Percentiles rank a stretch among this genome's conserved stretches.
phyloP scores from a whole-genome alignment of 495 filamentous ascomycete genomes.

The Hypoxylon rickii region DNA sequence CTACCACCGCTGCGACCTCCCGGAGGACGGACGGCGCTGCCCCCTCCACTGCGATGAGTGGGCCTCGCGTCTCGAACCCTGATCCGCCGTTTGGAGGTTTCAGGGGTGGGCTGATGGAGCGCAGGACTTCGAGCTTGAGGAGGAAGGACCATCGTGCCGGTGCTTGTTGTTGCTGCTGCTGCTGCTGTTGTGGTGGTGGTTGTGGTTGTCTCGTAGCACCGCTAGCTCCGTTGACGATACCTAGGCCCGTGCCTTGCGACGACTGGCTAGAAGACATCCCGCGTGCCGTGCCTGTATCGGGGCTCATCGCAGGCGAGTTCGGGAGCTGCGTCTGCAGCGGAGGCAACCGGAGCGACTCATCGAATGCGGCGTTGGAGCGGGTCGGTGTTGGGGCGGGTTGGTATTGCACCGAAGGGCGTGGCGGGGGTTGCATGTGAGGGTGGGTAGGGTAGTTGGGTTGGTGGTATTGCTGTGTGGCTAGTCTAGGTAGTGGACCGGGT shows the following conservation, averaged over 20 bases:
- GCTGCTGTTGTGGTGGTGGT: conserved; percentile 8
- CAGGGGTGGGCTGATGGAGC: conserved; percentile 49
- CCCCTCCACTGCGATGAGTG: conserved; percentile 84
- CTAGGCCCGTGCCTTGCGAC: conserved; percentile 22
- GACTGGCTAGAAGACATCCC: neutral
- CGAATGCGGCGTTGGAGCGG: conserved; percentile 35
- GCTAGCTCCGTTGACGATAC: conserved; percentile 13
- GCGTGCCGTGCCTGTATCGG: conserved; percentile 20
- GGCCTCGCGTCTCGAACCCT: conserved; percentile 61
- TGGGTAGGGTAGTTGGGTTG: conserved; percentile 20
- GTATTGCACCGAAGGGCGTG: conserved; percentile 27
- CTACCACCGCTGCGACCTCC: conserved; percentile 63
- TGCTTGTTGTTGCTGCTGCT: conserved; percentile 7
- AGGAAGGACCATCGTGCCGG: conserved; percentile 30
- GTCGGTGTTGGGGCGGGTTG: conserved; percentile 21
- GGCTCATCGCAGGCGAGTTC: conserved; percentile 21
- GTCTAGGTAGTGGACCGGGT: conserved; percentile 27
- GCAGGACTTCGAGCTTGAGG: conserved; percentile 42
- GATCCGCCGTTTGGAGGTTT: conserved; percentile 48
- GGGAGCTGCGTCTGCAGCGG: conserved; percentile 59
- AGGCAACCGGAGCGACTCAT: conserved; percentile 58
- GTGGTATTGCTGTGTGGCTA: conserved; percentile 25
- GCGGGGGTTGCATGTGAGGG: conserved; percentile 36
- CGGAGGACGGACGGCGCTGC: conserved; percentile 58
- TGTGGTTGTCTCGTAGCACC: conserved; percentile 9